These are phyloP conservation scores for Exsudoporus frostii DNA, from an alignment of 768 basidiomycete species.

Conservation along the genomic window DNA sequence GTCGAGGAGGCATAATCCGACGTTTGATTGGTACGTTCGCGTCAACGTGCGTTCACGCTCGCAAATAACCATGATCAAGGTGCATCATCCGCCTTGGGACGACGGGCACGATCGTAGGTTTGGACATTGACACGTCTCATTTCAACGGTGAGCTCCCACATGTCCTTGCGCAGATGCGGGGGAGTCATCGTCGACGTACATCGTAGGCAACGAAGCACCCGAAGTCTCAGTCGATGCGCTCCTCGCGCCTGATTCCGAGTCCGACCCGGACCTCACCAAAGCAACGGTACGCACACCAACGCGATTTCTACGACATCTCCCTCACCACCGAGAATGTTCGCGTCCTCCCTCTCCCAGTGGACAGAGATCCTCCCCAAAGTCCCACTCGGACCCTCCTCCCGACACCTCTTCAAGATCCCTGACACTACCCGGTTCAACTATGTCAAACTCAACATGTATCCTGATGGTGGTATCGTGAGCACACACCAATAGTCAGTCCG, in stretches of 20 bases:
- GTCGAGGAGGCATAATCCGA: constrained; percentile 80
- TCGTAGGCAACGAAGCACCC: constrained; percentile 80
- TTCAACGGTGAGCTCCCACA: constrained; percentile 70
- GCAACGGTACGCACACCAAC: constrained; percentile 44
- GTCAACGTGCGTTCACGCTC: neutral
- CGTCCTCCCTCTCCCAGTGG: constrained; percentile 54
- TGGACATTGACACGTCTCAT: constrained; percentile 94
- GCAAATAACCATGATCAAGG: constrained; percentile 42
- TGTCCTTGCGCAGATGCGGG: neutral
- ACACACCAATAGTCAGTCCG: neutral
- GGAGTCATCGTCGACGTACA: neutral
- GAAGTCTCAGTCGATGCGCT: constrained; percentile 71
- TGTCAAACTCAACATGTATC: constrained; percentile 92
- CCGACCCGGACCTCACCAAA: constrained; percentile 45
- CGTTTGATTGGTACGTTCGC: constrained; percentile 73
- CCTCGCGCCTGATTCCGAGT: constrained; percentile 39
- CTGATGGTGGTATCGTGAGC: constrained; percentile 91
- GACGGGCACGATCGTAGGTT: constrained; percentile 66
- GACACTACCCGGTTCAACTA: constrained; percentile 56
- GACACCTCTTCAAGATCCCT: constrained; percentile 81
- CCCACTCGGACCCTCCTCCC: constrained; percentile 75
- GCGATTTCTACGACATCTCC: neutral
- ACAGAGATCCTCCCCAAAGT: constrained; percentile 70
- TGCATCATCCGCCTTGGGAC: constrained; percentile 88
- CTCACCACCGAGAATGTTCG: neutral